A percentile compares a stretch with the other conserved stretches of the same genome.
Conservation (phyloP, 768 basidiomycete species). For the Suillus subluteus region DNA sequence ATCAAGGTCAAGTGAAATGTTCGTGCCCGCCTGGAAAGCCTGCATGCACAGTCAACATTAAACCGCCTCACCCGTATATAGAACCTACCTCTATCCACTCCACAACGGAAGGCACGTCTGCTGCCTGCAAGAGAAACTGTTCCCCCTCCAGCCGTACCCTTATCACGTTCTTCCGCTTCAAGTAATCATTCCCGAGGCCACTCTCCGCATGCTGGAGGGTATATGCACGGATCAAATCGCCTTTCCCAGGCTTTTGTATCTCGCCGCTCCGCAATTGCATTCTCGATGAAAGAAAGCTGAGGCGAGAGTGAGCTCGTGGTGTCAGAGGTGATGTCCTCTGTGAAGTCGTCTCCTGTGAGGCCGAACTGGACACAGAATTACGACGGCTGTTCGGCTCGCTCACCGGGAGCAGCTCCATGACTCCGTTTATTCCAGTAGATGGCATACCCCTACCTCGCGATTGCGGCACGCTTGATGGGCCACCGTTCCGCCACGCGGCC, state of each 20-base stretch:
- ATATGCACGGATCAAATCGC: slow-evolving; percentile 69
- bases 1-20: slow-evolving; percentile 91
- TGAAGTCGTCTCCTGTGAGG: slow-evolving; percentile 19
- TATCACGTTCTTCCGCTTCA: slow-evolving; percentile 93
- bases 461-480: slow-evolving; percentile 16
- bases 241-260: slow-evolving; percentile 46
- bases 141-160: slow-evolving; percentile 91
- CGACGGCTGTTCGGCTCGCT: slow-evolving; percentile 23
- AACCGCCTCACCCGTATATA: slow-evolving; percentile 1
- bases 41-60: slow-evolving; percentile 32
- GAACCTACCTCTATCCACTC: slow-evolving; percentile 89
- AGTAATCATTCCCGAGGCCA: slow-evolving; percentile 92
- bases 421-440: slow-evolving; percentile 10
- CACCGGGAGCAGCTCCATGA: slow-evolving; percentile 29
- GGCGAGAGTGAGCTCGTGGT: slow-evolving; percentile 25
- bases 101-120: slow-evolving; percentile 81
- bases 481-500: slow-evolving; percentile 27
- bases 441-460: slow-evolving; percentile 17
- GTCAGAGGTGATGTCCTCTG: slow-evolving; percentile 21
- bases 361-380: slow-evolving; percentile 20
- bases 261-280: slow-evolving; percentile 22
- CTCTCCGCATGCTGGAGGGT: slow-evolving; percentile 91
- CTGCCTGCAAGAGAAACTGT: slow-evolving; percentile 93
- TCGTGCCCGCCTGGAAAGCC: slow-evolving; percentile 90
- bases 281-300: slow-evolving; percentile 25